These are phyloP conservation scores for Phragmites australis DNA, from an alignment of 176 grass and related monocot species.

Conservation along the genomic window DNA sequence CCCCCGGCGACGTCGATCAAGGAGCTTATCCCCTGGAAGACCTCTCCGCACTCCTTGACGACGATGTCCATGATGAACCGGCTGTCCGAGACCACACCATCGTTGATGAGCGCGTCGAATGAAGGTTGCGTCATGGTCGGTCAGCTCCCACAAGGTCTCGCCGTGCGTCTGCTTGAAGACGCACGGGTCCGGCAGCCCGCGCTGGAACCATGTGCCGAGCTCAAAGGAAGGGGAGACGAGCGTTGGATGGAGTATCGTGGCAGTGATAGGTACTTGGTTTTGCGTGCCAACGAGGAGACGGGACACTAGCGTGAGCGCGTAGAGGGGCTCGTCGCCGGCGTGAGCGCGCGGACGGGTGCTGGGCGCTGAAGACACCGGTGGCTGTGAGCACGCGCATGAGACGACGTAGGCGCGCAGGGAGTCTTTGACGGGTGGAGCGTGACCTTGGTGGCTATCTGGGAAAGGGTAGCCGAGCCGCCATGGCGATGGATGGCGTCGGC, in stretches of 20 bases:
- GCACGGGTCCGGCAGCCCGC: not conserved
- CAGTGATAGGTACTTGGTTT: not conserved
- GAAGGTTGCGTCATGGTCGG: not conserved
- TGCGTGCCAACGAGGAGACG: not conserved
- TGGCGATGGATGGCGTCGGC: slow-evolving; percentile 27
- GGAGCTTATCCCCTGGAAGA: not conserved
- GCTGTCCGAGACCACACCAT: not conserved
- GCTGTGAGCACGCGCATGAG: not conserved
- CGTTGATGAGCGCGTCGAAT: not conserved
- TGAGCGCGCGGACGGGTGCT: not conserved
- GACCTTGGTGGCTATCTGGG: not conserved
- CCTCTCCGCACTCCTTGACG: not conserved
- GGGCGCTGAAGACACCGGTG: not conserved
- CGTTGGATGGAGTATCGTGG: not conserved
- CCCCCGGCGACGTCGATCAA: not conserved
- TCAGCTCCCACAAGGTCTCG: not conserved
- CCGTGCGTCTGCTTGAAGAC: not conserved
- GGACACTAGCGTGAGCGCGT: not conserved
- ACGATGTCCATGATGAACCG: not conserved
- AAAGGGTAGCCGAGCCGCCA: not conserved
- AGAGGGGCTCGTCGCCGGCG: not conserved
- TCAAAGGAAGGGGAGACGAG: not conserved
- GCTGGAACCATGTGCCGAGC: not conserved
- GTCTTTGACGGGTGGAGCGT: not conserved
- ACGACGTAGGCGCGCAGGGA: not conserved